Conservation (phyloP, 106 monocot genomes). For the Triglochin maritima region DNA sequence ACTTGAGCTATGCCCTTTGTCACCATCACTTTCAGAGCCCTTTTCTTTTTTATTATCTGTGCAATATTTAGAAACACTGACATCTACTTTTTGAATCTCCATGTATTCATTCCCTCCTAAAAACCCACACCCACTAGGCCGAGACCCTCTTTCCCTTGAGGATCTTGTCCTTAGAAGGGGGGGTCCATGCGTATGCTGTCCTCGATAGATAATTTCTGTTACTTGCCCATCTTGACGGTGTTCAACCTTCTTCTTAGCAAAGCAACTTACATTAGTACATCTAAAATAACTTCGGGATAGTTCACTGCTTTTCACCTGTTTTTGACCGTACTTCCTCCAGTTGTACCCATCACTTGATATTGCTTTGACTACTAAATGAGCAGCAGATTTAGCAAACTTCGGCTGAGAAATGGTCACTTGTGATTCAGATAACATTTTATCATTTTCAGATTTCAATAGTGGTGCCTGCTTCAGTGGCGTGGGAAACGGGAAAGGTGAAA, state of each 20-base stretch:
- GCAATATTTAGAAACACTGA: conserved; percentile 15
- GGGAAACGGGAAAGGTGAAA: conserved; percentile 15
- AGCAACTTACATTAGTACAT: conserved; percentile 52
- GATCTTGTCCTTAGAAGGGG: conserved; percentile 31
- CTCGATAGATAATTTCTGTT: conserved; percentile 45
- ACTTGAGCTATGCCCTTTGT: conserved; percentile 52
- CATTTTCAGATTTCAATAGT: conserved; percentile 7
- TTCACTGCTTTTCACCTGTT: conserved; percentile 70
- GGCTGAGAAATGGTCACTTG: background rate
- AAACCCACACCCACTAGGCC: background rate
- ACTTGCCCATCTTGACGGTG: conserved; percentile 52
- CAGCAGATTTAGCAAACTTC: background rate
- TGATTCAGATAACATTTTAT: conserved; percentile 4
- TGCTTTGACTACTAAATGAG: conserved; percentile 17
- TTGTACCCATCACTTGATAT: conserved; percentile 52
- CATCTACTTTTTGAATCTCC: conserved; percentile 14
- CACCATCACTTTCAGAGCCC: conserved; percentile 17
- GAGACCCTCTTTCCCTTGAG: conserved; percentile 26
- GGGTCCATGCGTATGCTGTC: conserved; percentile 52
- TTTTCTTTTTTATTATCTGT: conserved; percentile 16
- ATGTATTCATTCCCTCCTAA: conserved; percentile 14
- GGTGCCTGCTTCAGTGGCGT: conserved; percentile 16
- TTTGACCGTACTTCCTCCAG: conserved; percentile 82
- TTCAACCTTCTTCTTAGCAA: conserved; percentile 70
- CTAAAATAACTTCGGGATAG: conserved; percentile 56